phyloP scores from a whole-genome alignment of 2,329 filamentous ascomycete species.

The Microthyrium microscopicum region DNA sequence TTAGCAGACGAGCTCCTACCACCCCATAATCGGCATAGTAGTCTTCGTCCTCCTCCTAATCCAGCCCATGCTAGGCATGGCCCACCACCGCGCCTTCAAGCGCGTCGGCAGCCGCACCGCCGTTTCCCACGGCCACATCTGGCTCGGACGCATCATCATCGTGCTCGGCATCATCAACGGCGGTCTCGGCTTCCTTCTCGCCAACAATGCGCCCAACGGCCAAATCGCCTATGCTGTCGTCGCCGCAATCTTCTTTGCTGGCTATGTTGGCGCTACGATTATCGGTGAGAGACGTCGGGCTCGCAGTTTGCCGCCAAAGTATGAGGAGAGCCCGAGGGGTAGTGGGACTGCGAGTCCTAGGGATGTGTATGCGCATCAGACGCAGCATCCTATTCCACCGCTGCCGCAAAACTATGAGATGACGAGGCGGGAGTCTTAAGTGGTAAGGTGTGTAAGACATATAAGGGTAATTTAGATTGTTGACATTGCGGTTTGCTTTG shows the following conservation, averaged over 20 bases:
- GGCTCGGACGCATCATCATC: slow-evolving; percentile 35
- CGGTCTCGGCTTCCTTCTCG: slow-evolving; percentile 34
- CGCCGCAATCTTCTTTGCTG: slow-evolving; percentile 29
- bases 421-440: too few relatives aligned
- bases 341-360: too few relatives aligned
- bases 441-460: too few relatives aligned
- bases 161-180: slow-evolving; percentile 39
- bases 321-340: too few relatives aligned
- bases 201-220: slow-evolving; percentile 22
- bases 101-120: slow-evolving; percentile 27
- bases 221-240: slow-evolving; percentile 34
- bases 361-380: too few relatives aligned
- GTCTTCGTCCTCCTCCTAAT: slow-evolving; percentile 35
- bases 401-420: too few relatives aligned
- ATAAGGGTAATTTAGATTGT: too few relatives aligned
- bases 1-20: slow-evolving; percentile 24
- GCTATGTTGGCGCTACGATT: slow-evolving; percentile 7
- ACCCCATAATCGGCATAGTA: slow-evolving; percentile 37
- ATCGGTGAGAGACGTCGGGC: slow-evolving; percentile 7
- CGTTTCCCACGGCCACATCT: slow-evolving; percentile 35
- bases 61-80: slow-evolving; percentile 33
- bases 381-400: too few relatives aligned
- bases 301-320: slow-evolving; percentile 3
- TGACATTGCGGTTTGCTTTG: too few relatives aligned
- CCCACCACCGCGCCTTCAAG: slow-evolving; percentile 36